Conservation (phyloP, 192 early-diverging fungal species). For the Umbelopsis sp. region DNA sequence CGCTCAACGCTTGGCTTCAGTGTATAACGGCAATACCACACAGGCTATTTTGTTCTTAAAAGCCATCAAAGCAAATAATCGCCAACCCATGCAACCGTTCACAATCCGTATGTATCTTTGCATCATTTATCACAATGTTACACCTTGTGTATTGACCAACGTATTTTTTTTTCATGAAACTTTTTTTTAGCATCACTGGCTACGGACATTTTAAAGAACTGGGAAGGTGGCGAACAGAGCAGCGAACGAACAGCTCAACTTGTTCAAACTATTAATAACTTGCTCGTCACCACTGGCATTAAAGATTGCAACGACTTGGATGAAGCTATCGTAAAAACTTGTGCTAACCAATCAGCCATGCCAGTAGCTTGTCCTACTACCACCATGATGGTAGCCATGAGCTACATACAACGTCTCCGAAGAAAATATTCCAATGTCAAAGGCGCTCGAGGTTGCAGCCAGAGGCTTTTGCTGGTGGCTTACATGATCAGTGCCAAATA, state of each 20-base stretch:
- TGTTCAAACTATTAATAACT: conserved; percentile 24
- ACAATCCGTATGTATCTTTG: conserved; percentile 10
- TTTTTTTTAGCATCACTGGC: conserved; percentile 7
- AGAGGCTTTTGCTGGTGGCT: conserved; percentile 50
- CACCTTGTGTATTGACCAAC: neutral
- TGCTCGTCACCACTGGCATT: conserved; percentile 30
- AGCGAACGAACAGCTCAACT: conserved; percentile 17
- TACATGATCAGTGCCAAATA: conserved; percentile 54
- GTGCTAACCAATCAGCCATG: conserved; percentile 26
- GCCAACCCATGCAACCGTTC: conserved; percentile 8
- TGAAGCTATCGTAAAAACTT: conserved; percentile 25
- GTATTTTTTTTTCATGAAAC: neutral
- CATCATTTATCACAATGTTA: neutral
- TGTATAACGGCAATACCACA: conserved; percentile 11
- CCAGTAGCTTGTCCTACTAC: conserved; percentile 44
- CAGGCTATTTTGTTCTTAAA: conserved; percentile 8
- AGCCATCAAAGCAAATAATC: conserved; percentile 12
- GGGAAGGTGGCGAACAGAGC: conserved; percentile 11
- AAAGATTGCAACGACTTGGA: conserved; percentile 19
- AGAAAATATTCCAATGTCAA: conserved; percentile 47
- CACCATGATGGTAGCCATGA: conserved; percentile 49
- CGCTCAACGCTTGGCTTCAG: neutral
- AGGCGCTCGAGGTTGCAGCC: conserved; percentile 49
- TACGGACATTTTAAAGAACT: conserved; percentile 12
- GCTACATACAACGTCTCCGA: conserved; percentile 53